phyloP scores from a whole-genome alignment of 2,329 filamentous ascomycete species.

The Aspergillus uvarum region DNA sequence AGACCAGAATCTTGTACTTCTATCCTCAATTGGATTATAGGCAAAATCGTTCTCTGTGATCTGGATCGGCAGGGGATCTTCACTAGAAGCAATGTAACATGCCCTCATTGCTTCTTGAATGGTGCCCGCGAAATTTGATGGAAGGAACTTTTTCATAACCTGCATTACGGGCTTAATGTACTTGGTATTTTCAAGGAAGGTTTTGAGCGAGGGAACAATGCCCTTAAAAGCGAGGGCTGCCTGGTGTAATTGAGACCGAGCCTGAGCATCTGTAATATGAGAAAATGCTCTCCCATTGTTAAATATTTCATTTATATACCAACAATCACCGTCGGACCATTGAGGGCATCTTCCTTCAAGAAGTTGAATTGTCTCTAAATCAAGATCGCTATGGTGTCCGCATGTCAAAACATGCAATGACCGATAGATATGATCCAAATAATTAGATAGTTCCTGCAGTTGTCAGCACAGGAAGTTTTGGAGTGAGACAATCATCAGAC shows the following conservation, averaged over 20 bases:
- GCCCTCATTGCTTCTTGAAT: conserved; percentile 9
- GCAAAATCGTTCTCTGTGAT: conserved; percentile 9
- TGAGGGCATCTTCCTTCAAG: conserved; percentile 16
- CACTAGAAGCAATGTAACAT: conserved; percentile 7
- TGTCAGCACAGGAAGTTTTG: neutral
- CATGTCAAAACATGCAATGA: conserved; percentile 1
- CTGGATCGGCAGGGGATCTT: conserved; percentile 1
- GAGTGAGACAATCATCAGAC: conserved; percentile 2
- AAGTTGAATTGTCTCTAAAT: conserved; percentile 11
- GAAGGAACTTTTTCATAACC: conserved; percentile 16
- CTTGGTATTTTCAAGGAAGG: conserved; percentile 18
- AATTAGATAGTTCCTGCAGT: conserved; percentile 12
- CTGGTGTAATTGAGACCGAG: neutral
- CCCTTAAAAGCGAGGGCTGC: neutral
- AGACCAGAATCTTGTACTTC: conserved; percentile 11
- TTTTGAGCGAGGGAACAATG: conserved; percentile 17
- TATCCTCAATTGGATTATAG: neutral
- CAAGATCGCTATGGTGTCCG: neutral
- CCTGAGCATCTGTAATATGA: neutral
- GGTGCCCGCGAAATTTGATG: conserved; percentile 14
- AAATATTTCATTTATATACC: conserved; percentile 9
- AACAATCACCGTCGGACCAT: conserved; percentile 11
- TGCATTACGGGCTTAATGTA: conserved; percentile 18
- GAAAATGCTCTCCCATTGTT: conserved; percentile 7
- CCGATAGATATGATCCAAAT: conserved; percentile 3